phyloP scores from a whole-genome alignment of 2,329 filamentous ascomycete genomes.

The Ophiostoma tasmaniense region DNA sequence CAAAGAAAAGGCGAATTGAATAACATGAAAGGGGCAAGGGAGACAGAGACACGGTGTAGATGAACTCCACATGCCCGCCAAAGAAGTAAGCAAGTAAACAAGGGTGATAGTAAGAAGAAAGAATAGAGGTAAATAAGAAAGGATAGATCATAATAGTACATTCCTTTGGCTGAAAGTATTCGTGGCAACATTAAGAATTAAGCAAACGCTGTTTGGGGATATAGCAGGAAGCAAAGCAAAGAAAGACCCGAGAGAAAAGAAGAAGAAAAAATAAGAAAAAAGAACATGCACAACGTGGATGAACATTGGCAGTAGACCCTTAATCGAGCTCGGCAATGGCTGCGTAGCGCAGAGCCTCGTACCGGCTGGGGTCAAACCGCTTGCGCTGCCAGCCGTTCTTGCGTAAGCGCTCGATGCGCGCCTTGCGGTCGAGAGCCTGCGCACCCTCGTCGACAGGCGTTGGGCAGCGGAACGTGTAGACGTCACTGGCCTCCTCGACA shows the following conservation, averaged over 20 bases:
- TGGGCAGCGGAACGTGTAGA: conserved; percentile 15
- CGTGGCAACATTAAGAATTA: background rate
- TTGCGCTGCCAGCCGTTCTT: conserved; percentile 47
- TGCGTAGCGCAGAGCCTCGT: conserved; percentile 43
- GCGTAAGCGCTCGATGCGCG: conserved; percentile 47
- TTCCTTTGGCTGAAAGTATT: background rate
- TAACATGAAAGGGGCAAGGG: background rate
- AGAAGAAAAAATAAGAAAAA: background rate
- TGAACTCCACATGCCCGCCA: background rate
- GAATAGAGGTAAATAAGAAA: background rate
- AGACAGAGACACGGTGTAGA: background rate
- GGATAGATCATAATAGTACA: background rate
- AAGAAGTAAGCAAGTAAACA: background rate
- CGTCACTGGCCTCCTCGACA: background rate
- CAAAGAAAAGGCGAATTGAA: background rate
- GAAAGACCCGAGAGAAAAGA: conserved; percentile 4
- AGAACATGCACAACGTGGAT: background rate
- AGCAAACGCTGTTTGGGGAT: background rate
- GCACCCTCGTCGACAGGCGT: conserved; percentile 29
- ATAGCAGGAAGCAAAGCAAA: background rate
- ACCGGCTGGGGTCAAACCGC: conserved; percentile 45
- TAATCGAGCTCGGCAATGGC: conserved; percentile 42
- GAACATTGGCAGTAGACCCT: conserved; percentile 2
- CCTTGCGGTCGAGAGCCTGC: conserved; percentile 35
- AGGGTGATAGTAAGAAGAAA: background rate